Percentiles rank a stretch among this genome's conserved stretches.
phyloP scores from a whole-genome alignment of 352 stramenopile species.

The Globisporangium canariense region DNA sequence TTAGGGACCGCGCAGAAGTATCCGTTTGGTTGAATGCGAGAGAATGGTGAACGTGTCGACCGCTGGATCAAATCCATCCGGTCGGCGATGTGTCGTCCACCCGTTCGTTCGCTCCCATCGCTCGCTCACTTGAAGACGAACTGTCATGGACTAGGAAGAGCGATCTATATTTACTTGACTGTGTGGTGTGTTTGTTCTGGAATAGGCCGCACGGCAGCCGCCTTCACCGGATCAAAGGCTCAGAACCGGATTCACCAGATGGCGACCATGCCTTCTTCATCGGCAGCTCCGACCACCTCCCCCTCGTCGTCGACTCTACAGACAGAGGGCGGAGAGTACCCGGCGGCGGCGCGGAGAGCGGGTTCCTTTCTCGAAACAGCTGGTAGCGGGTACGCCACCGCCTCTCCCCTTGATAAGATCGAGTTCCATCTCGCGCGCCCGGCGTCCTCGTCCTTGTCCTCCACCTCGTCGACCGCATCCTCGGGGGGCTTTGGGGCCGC shows the following conservation, averaged over 20 bases:
- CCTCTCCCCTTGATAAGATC: slow-evolving; percentile 28
- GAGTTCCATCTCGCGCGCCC: slow-evolving; percentile 19
- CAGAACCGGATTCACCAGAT: slow-evolving; percentile 22
- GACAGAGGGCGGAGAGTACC: slow-evolving; percentile 7
- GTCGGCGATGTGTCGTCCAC: not conserved
- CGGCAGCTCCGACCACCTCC: slow-evolving; percentile 1
- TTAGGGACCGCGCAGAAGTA: not conserved
- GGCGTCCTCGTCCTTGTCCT: slow-evolving; percentile 18
- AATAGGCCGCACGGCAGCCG: slow-evolving; percentile 2
- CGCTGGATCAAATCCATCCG: slow-evolving; percentile 16
- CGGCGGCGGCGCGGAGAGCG: slow-evolving; percentile 13
- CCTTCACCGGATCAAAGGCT: not conserved
- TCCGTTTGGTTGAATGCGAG: not conserved
- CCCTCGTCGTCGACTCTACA: slow-evolving; percentile 11
- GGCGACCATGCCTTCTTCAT: slow-evolving; percentile 19
- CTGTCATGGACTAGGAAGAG: not conserved
- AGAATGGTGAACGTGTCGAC: slow-evolving; percentile 5
- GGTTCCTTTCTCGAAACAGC: slow-evolving; percentile 21
- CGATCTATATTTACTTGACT: slow-evolving; percentile 8
- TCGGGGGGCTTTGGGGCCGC: slow-evolving; percentile 15
- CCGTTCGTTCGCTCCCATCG: not conserved
- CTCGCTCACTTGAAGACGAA: not conserved
- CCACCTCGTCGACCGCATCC: slow-evolving; percentile 15
- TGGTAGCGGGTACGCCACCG: slow-evolving; percentile 13
- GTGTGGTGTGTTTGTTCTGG: slow-evolving; percentile 1